Percentiles rank a stretch among this genome's conserved stretches.
Evolutionary conservation across 257 asterid genomes (phyloP).

Genomic region (Prunella vulgaris): DNA sequence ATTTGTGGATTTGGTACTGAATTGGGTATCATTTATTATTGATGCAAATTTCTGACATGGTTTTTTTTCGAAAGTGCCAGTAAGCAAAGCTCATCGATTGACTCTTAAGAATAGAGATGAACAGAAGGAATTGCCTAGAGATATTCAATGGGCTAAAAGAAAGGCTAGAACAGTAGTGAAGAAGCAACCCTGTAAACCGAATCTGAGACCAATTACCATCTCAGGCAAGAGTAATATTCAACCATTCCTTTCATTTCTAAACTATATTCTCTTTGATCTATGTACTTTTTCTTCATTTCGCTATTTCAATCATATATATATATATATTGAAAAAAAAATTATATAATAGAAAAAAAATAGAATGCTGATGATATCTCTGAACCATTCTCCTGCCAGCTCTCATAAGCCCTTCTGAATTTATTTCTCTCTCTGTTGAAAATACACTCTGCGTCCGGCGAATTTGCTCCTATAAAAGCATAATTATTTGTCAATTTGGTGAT

Average conservation of each 20-base stretch:
- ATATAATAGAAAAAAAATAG: no score
- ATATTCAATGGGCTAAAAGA: constrained; percentile 18
- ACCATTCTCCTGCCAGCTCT: no score
- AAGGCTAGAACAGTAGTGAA: constrained; percentile 13
- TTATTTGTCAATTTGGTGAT: no score
- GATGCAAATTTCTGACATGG: constrained; percentile 14
- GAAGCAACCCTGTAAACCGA: constrained; percentile 17
- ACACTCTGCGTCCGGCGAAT: no score
- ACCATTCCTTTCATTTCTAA: neutral
- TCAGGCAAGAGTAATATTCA: constrained; percentile 40
- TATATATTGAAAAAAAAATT: no score
- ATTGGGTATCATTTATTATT: no score
- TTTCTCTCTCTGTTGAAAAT: no score
- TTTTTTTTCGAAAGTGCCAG: constrained; percentile 20
- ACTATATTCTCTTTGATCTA: neutral
- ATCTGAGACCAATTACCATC: constrained; percentile 7
- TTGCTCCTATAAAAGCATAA: no score
- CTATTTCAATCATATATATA: no score
- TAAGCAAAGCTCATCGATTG: constrained; percentile 13
- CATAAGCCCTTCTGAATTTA: no score
- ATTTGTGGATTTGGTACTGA: no score
- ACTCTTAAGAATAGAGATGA: constrained; percentile 12
- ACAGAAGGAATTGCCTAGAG: constrained; percentile 21
- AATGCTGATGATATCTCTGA: no score
- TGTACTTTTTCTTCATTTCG: neutral